phyloP scores from a whole-genome alignment of 345 rosid genomes.

The Erysimum cheiranthoides region DNA sequence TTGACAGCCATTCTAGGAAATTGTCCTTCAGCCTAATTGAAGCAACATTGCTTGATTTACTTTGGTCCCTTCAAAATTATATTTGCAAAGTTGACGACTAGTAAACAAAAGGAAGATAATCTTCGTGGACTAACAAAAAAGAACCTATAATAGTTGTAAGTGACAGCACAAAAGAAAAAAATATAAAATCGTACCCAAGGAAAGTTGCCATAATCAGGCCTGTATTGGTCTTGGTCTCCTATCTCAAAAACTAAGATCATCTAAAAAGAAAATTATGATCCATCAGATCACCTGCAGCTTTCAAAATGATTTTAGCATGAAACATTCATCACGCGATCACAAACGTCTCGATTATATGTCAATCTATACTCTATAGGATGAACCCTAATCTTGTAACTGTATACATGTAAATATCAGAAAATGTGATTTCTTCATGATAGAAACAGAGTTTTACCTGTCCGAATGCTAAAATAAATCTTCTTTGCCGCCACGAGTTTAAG shows the following conservation, averaged over 20 bases:
- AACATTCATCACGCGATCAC: neutral
- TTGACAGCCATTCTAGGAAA: neutral
- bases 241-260: conserved; percentile 4
- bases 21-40: neutral
- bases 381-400: neutral
- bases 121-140: neutral
- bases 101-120: conserved; percentile 5
- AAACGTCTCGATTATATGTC: neutral
- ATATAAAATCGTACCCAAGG: neutral
- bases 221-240: neutral
- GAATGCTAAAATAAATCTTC: neutral
- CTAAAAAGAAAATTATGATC: neutral
- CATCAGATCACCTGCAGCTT: neutral
- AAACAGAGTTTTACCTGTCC: conserved; percentile 14
- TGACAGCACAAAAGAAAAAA: neutral
- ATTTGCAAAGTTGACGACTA: conserved; percentile 16
- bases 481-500: neutral
- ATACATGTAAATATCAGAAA: neutral
- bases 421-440: neutral
- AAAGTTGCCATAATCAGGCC: conserved; percentile 22
- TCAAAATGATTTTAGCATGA: neutral
- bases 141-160: conserved; percentile 6
- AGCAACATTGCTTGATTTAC: neutral
- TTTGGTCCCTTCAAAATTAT: neutral
- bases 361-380: neutral